Evolutionary conservation across 2,329 filamentous ascomycete genomes (phyloP).

Genomic region (Falciphora oryzae): DNA sequence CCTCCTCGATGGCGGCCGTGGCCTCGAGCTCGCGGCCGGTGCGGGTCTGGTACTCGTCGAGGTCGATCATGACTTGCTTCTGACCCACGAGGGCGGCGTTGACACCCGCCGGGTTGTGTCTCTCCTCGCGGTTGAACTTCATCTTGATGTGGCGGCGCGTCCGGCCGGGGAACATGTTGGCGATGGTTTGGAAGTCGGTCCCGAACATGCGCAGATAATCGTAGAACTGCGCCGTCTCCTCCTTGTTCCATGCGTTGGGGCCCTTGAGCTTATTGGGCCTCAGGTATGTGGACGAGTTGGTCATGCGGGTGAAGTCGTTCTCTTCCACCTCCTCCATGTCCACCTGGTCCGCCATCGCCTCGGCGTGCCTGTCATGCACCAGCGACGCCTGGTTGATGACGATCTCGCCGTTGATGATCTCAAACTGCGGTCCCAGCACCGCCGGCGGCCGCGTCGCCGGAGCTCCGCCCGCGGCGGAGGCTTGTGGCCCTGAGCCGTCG

Average conservation of each 20-base stretch:
- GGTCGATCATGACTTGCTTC: conserved; percentile 51
- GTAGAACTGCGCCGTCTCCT: conserved; percentile 71
- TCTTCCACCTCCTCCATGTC: conserved; percentile 64
- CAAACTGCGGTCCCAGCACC: conserved; percentile 47
- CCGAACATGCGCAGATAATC: conserved; percentile 69
- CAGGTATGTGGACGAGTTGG: conserved; percentile 64
- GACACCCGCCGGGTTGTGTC: conserved; percentile 56
- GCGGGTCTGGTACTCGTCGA: conserved; percentile 54
- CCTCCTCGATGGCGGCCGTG: conserved; percentile 50
- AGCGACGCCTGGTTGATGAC: conserved; percentile 64
- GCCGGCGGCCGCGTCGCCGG: conserved; percentile 18
- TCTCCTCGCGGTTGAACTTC: conserved; percentile 78
- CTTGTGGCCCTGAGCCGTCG: conserved; percentile 10
- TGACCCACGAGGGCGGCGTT: conserved; percentile 57
- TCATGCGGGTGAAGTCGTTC: conserved; percentile 68
- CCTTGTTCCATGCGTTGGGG: conserved; percentile 63
- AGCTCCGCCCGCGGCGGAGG: background rate
- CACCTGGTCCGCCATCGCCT: conserved; percentile 45
- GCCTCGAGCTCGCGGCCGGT: conserved; percentile 48
- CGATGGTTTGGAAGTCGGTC: conserved; percentile 77
- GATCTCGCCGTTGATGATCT: conserved; percentile 66
- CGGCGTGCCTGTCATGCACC: conserved; percentile 62
- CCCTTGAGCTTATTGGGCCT: conserved; percentile 55
- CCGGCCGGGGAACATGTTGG: conserved; percentile 66
- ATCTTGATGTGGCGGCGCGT: conserved; percentile 70